These are phyloP conservation scores for Starmerella stigmatis DNA, from an alignment of 805 yeast species.

Conservation along the genomic window DNA sequence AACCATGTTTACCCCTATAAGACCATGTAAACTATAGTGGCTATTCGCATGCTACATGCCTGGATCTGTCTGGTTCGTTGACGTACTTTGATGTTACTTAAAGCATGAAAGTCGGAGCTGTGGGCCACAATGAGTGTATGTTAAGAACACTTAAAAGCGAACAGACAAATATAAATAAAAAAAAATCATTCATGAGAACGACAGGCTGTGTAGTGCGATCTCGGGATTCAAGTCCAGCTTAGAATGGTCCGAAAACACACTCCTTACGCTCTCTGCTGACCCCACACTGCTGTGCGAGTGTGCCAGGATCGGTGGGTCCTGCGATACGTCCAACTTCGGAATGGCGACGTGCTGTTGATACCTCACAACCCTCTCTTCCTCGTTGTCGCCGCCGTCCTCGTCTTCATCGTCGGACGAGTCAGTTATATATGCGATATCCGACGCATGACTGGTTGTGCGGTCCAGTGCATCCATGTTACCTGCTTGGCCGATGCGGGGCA, in stretches of 20 bases:
- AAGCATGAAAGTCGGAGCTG: too few species aligned
- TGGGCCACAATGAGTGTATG: too few species aligned
- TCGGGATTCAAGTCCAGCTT: constrained; percentile 3
- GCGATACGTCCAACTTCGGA: too few species aligned
- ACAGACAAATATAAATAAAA: background rate
- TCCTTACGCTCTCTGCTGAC: constrained; percentile 1
- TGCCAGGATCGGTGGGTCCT: too few species aligned
- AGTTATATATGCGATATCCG: constrained; percentile 16
- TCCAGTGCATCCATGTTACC: background rate
- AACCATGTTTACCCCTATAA: too few species aligned
- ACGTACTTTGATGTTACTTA: too few species aligned
- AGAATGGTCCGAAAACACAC: constrained; percentile 9
- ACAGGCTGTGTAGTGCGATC: background rate
- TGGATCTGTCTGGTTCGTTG: too few species aligned
- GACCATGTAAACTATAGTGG: too few species aligned
- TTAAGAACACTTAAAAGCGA: too few species aligned
- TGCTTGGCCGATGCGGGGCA: constrained; percentile 12
- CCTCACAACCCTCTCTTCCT: too few species aligned
- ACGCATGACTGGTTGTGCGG: background rate
- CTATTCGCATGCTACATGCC: too few species aligned
- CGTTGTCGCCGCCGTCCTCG: background rate
- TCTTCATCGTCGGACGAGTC: constrained; percentile 14
- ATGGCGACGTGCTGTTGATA: too few species aligned
- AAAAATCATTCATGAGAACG: background rate
- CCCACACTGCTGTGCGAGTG: background rate